These are phyloP conservation scores for Claviceps digitariae DNA, from an alignment of 2,329 filamentous ascomycete genomes.

Conservation along the genomic window DNA sequence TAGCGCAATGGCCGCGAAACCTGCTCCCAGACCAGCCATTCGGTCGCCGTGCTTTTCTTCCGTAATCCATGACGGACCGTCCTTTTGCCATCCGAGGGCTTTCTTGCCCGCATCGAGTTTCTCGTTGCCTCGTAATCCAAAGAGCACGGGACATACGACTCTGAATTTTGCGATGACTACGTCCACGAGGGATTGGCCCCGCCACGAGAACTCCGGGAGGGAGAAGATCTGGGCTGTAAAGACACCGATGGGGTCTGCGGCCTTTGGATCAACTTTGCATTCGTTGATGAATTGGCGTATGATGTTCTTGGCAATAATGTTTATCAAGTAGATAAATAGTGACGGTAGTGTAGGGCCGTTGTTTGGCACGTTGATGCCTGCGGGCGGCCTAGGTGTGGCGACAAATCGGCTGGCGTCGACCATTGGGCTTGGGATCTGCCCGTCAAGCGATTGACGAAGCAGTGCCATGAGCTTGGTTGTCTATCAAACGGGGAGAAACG, in stretches of 20 bases:
- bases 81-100: constrained; percentile 61
- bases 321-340: constrained; percentile 61
- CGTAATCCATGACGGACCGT: constrained; percentile 44
- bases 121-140: constrained; percentile 67
- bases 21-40: constrained; percentile 72
- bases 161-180: constrained; percentile 80
- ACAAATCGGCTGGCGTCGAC: constrained; percentile 44
- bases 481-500: constrained; percentile 9
- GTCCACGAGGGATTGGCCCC: constrained; percentile 57
- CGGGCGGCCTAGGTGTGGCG: constrained; percentile 27
- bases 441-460: constrained; percentile 39
- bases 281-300: constrained; percentile 58
- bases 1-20: constrained; percentile 70
- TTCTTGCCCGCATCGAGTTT: constrained; percentile 52
- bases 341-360: constrained; percentile 45
- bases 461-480: constrained; percentile 22
- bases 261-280: constrained; percentile 47
- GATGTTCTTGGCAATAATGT: constrained; percentile 60
- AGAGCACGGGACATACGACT: constrained; percentile 68
- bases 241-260: constrained; percentile 69
- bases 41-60: constrained; percentile 67
- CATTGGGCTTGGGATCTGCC: constrained; percentile 35
- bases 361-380: constrained; percentile 32
- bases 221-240: constrained; percentile 64
- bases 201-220: constrained; percentile 50